These are phyloP conservation scores for Zygosaccharomyces pseudobailii DNA, from an alignment of 1,139 yeast genomes.

Conservation along the genomic window DNA sequence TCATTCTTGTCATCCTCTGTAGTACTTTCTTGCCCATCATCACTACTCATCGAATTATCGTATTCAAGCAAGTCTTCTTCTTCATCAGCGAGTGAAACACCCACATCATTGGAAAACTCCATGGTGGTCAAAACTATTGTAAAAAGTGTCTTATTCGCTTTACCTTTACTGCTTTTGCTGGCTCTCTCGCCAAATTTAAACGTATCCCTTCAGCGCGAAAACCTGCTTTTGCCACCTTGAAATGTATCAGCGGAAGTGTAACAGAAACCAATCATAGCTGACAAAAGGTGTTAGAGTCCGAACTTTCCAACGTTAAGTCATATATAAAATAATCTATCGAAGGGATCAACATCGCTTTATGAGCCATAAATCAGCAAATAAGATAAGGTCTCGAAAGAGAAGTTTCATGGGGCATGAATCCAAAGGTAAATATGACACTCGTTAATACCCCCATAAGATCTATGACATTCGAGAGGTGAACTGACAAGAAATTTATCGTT, in stretches of 20 bases:
- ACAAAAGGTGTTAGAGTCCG: no score
- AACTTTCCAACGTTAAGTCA: neutral
- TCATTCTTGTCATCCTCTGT: constrained; percentile 3
- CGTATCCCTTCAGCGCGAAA: constrained; percentile 2
- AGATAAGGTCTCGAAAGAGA: neutral
- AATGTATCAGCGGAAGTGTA: neutral
- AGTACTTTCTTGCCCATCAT: constrained; percentile 1
- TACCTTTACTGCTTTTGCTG: neutral
- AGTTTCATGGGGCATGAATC: neutral
- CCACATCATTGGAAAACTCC: constrained; percentile 11
- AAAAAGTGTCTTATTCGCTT: neutral
- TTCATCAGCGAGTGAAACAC: constrained; percentile 15
- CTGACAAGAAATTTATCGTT: no score
- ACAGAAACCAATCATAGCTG: neutral
- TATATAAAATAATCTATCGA: neutral
- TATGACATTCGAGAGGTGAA: no score
- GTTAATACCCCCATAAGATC: neutral
- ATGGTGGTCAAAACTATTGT: neutral
- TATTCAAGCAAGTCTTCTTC: constrained; percentile 21
- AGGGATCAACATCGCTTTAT: neutral
- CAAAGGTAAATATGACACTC: neutral
- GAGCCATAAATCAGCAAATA: neutral
- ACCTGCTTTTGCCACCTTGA: neutral
- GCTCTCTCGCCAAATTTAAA: neutral
- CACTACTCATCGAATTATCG: constrained; percentile 10